phyloP scores from a whole-genome alignment of 495 filamentous ascomycete genomes.

The Wilcoxina mikolae region DNA sequence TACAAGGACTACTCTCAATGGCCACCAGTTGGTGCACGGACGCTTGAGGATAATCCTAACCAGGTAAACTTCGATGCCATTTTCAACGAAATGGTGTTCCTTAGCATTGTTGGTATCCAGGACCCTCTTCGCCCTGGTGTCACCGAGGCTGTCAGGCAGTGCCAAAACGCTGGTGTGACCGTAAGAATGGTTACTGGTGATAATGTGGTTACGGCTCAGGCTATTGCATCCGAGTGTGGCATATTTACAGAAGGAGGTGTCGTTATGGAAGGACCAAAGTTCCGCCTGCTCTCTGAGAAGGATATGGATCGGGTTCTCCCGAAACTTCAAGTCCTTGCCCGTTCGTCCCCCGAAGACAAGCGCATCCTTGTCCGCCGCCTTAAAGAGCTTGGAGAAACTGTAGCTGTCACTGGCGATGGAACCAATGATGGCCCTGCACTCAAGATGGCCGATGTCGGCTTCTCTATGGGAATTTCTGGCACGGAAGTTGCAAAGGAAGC shows the following conservation, averaged over 20 bases:
- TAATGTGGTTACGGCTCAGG: slow-evolving; percentile 65
- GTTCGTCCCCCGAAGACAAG: slow-evolving; percentile 81
- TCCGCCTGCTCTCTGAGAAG: slow-evolving; percentile 56
- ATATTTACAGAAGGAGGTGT: slow-evolving; percentile 60
- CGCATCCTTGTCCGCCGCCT: slow-evolving; percentile 60
- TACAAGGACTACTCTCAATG: slow-evolving; percentile 83
- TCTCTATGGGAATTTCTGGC: slow-evolving; percentile 84
- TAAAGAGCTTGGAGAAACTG: slow-evolving; percentile 61
- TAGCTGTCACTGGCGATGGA: slow-evolving; percentile 77
- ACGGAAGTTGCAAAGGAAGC: slow-evolving; percentile 92
- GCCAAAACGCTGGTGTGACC: slow-evolving; percentile 62
- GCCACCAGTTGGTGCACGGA: slow-evolving; percentile 58
- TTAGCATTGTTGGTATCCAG: slow-evolving; percentile 74
- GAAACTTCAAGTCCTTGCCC: slow-evolving; percentile 64
- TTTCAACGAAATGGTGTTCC: slow-evolving; percentile 60
- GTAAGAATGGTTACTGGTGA: slow-evolving; percentile 89
- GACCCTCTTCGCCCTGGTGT: slow-evolving; percentile 76
- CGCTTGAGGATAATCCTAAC: slow-evolving; percentile 50
- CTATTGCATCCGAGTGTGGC: slow-evolving; percentile 71
- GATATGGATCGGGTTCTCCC: slow-evolving; percentile 62
- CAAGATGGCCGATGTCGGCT: slow-evolving; percentile 74
- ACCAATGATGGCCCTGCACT: slow-evolving; percentile 83
- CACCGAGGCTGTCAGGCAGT: slow-evolving; percentile 54
- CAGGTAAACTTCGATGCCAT: slow-evolving; percentile 67
- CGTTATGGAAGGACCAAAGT: slow-evolving; percentile 71